Base-by-base conservation (phyloP, 108 stramenopile species). In the Discostella stelligeroides region DNA sequence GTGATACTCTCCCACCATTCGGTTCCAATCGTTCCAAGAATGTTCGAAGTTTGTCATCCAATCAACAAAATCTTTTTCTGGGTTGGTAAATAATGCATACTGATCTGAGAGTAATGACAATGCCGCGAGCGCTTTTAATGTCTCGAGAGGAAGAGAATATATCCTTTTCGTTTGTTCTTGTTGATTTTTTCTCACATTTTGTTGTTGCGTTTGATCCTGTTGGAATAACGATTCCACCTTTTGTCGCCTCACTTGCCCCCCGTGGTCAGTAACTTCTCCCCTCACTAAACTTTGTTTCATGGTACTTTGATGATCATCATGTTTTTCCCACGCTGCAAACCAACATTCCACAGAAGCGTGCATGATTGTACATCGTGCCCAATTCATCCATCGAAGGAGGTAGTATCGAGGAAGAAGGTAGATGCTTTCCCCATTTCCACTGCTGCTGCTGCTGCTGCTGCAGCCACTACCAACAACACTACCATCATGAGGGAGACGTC, bases 351-450 rank as follows among this genome's bases (percentile, higher is more conserved):
- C 59, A 37, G 27, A 39, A 0, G 30, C 23, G 27, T 60, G 28
- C 17, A 66, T 46, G n/a, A 75, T 46, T 18, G 65, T 43, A 27
- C 15, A 30, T 25, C 72, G 28, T 1, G 91, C 88, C 88, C 91
- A 92, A 49, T 66, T 47, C 43, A 85, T 60, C 91, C 91, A 92
- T 60, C 86, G 77, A 59, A 86, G 83, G 15, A 92, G 48, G 37
- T 88, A 92, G 20, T 62, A 59, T 21, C 68, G 53, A 6, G 86
- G 70, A 54, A 92, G 54, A 7, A 92, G 71, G 61, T 78, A 89
- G 13, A 88, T 79, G 46, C 73, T 61, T 25, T 85, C 61, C 23
- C 55, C 41, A 17, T 25, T 25, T 13, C 51, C 58, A 29, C 4
- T 60, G 27, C n/a, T 54, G 21, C 51, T 61, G 40, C 4, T 60